Evolutionary conservation across 306 rosid species (phyloP).

Genomic region (Morella rubra): DNA sequence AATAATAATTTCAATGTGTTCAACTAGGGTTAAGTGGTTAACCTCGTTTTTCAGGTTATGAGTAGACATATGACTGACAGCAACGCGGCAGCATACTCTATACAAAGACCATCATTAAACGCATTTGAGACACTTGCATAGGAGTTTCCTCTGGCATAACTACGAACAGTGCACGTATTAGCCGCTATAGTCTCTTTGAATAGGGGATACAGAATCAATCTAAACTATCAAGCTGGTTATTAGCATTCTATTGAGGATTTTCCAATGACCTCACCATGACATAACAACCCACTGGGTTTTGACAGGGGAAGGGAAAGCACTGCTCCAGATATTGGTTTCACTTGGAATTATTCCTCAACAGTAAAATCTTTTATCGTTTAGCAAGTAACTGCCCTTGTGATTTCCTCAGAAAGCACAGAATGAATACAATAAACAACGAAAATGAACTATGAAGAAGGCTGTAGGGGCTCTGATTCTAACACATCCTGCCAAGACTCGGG

Average conservation of each 20-base stretch:
- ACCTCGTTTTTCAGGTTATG: too few species aligned
- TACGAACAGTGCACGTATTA: too few species aligned
- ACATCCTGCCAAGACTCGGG: conserved; percentile 36
- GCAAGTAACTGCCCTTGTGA: conserved; percentile 30
- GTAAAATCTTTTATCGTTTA: conserved; percentile 9
- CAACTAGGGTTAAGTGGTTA: too few species aligned
- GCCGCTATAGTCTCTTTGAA: too few species aligned
- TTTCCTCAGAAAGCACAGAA: conserved; percentile 23
- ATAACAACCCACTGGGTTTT: background rate
- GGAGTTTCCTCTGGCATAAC: too few species aligned
- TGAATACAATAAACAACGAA: conserved; percentile 5
- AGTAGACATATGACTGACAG: too few species aligned
- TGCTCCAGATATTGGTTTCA: conserved; percentile 15
- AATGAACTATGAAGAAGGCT: conserved; percentile 27
- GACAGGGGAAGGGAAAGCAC: conserved; percentile 14
- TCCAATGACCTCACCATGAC: background rate
- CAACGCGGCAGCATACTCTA: too few species aligned
- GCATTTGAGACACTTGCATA: too few species aligned
- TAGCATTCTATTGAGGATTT: background rate
- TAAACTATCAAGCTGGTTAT: background rate
- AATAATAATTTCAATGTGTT: too few species aligned
- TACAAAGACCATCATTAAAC: too few species aligned
- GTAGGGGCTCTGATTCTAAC: conserved; percentile 31
- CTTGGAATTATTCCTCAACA: conserved; percentile 42
- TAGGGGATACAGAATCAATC: too few species aligned